Evolutionary conservation across 495 filamentous ascomycete genomes (phyloP).

Genomic region (Penicillium riverlandense): DNA sequence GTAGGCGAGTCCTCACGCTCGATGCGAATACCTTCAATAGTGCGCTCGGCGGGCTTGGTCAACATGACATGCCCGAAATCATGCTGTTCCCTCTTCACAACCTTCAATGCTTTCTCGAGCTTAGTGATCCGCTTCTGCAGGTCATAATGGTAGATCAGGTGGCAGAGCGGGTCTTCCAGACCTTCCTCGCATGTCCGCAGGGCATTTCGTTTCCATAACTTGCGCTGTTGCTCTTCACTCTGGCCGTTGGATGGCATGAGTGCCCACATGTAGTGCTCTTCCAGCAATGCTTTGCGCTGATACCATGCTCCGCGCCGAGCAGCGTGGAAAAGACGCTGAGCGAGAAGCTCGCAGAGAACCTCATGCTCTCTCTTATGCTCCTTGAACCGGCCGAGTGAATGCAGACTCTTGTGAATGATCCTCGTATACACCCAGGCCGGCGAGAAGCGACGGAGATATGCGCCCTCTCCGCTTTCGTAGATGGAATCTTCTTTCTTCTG

Average conservation of each 20-base stretch:
- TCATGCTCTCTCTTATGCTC: constrained; percentile 70
- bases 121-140: constrained; percentile 88
- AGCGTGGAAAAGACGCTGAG: constrained; percentile 76
- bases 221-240: constrained; percentile 59
- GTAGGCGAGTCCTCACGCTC: constrained; percentile 39
- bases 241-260: constrained; percentile 44
- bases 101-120: constrained; percentile 74
- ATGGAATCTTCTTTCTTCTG: constrained; percentile 70
- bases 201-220: constrained; percentile 75
- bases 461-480: constrained; percentile 80
- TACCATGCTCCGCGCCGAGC: constrained; percentile 89
- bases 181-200: constrained; percentile 80
- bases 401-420: constrained; percentile 80
- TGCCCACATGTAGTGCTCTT: constrained; percentile 88
- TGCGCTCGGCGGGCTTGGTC: constrained; percentile 64
- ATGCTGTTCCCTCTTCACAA: constrained; percentile 84
- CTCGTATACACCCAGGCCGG: constrained; percentile 92
- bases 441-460: constrained; percentile 84
- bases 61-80: constrained; percentile 84
- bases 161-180: constrained; percentile 79
- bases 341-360: constrained; percentile 67
- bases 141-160: constrained; percentile 89
- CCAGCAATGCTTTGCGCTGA: constrained; percentile 86
- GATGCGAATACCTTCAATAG: constrained; percentile 68
- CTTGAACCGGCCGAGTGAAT: constrained; percentile 79